Base-by-base conservation (phyloP, 257 asterid species). In the Scutellaria galericulata region DNA sequence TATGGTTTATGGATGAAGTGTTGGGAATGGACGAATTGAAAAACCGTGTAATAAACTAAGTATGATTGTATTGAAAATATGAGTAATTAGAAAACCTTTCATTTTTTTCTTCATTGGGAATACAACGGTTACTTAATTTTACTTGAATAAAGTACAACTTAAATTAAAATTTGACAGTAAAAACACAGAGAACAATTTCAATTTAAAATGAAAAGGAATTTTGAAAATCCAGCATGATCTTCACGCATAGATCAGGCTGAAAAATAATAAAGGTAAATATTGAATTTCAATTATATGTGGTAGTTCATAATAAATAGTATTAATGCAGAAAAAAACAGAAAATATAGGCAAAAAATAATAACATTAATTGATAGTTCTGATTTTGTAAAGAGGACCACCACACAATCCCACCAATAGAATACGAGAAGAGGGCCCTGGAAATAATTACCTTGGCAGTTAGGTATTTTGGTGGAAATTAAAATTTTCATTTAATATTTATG, bases 241-340 rank as follows among this genome's bases (percentile, higher is more conserved):
- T 31, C 37, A 31, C 10, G 45, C 14, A 27, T 11, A 31, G 8
- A 41, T 62, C 55, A n/a, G 75, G 75, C 76, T 54, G 45, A 71
- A 75, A 59, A 78, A 67, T 11, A n/a, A 54, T 78, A 71, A 66
- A 66, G 66, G 78, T 20, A 60, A 65, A 69, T 61, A 72, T 22
- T 79, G 11, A 80, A 69, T 71, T 60, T 59, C 40, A 31, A 27
- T 66, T 10, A 40, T 14, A 8, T 35, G 7, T 47, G 64, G 79
- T 64, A 72, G 80, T 69, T 68, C 68, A 64, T 73, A 61, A 68
- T 77, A 79, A 69, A 72, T 24, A 2, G 27, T 68, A 76, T 35
- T 27, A 68, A 6, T 24, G 71, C 74, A 47, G 59, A 71, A 71
- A 77, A 48, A 64, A 37, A 64, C 81, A 77, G 51, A 77, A 77